A percentile compares a stretch with the other conserved stretches of the same genome.
Conservation (phyloP, 2,329 filamentous ascomycete species). For the Hawksworthiomyces lignivorus region DNA sequence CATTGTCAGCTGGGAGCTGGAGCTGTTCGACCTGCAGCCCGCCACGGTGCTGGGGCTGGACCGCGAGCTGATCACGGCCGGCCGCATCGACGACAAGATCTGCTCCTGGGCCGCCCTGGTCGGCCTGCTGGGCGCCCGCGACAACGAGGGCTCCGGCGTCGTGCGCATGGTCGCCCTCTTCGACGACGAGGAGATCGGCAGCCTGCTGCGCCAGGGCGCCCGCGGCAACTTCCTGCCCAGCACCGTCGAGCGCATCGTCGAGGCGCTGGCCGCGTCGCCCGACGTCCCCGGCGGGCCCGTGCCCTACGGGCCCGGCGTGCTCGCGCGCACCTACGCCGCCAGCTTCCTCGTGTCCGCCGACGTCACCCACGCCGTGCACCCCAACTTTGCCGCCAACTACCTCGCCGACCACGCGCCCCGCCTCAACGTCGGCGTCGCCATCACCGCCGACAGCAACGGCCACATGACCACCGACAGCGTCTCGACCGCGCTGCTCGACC, state of each 20-base stretch:
- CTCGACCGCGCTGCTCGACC: constrained; percentile 70
- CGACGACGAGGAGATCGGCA: constrained; percentile 95
- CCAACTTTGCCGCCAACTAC: constrained; percentile 82
- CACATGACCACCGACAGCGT: constrained; percentile 95
- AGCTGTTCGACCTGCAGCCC: constrained; percentile 86
- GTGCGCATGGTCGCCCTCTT: constrained; percentile 92
- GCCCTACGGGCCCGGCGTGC: constrained; percentile 46
- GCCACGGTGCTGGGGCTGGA: constrained; percentile 78
- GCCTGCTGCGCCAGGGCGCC: constrained; percentile 81
- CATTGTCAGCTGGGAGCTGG: constrained; percentile 94
- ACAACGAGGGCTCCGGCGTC: constrained; percentile 51
- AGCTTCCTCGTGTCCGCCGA: constrained; percentile 90
- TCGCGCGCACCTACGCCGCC: constrained; percentile 80
- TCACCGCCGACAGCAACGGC: constrained; percentile 79
- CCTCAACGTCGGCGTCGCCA: constrained; percentile 77
- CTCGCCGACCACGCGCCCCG: constrained; percentile 78
- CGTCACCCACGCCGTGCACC: constrained; percentile 89
- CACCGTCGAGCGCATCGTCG: constrained; percentile 73
- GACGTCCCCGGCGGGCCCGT: neutral
- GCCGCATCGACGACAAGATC: constrained; percentile 94
- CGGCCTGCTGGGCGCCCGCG: constrained; percentile 64
- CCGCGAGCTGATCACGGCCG: constrained; percentile 89
- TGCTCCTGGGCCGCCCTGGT: constrained; percentile 90
- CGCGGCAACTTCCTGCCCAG: constrained; percentile 79
- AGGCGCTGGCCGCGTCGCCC: constrained; percentile 49